Base-by-base conservation (phyloP, 805 yeast species). In the Schizosaccharomyces lindneri region DNA sequence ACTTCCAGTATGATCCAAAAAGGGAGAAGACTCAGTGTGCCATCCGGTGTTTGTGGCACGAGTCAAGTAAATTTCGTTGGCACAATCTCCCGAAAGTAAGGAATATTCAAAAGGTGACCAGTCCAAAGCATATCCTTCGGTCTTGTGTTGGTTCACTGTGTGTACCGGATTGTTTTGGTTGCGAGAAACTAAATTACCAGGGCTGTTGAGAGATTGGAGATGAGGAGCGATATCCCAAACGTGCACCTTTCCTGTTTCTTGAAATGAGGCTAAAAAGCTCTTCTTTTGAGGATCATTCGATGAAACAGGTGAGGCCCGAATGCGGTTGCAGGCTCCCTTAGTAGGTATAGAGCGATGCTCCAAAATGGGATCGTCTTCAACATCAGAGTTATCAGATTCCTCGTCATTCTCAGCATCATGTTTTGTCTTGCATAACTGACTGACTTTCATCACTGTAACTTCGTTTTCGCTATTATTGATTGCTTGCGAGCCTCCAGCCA, bases 41-140 rank as follows among this genome's bases (percentile, higher is more conserved):
- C 97, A 93, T 65, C 77, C 79, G 17, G 73, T 72, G 41, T 84
- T 77, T 4, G 85, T 78, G 70, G 95, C 80, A 61, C 80, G 77
- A 6, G 97, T 88, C 62, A 83, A 74, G 71, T 79, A 85, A 51
- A 90, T 79, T 68, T 90, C 77, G 61, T 98, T 98, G 24, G 84
- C 74, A 65, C 86, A 76, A 71, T 93, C 98, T 67, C 98, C 98
- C 3, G 94, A 80, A 63, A 93, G 76, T 64, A 93, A 74, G 2
- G 87, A 80, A 65, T 78, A 78, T 64, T 82, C 79, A 65, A 84
- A 74, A 55, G 97, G 95, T 0, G 95, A 86, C 98, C 98, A 93
- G 72, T 90, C 98, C 57, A 93, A 72, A 17, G 96, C 98, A 69
- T 87, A 93, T 43, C 98, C 97, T 74, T 93, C 98, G n/a, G 86